Base-by-base conservation (phyloP, 2,329 filamentous ascomycete genomes). In the Xylaria multiplex region DNA sequence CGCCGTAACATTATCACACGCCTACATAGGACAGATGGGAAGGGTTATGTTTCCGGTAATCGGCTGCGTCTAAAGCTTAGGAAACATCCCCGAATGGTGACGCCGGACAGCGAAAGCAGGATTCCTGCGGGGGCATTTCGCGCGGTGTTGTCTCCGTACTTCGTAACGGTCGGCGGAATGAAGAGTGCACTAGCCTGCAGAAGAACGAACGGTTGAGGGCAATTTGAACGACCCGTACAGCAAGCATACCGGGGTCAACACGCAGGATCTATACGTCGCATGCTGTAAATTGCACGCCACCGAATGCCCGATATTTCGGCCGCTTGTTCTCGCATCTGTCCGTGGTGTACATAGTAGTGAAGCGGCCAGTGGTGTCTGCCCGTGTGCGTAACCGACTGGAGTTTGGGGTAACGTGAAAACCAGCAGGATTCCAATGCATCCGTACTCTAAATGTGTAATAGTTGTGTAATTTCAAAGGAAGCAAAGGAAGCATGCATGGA, bases 21-120 rank as follows among this genome's bases (percentile, higher is more conserved):
- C 13, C 6, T 42, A n/a, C 37, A 43, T 43, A 55, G 9, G 37
- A 45, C 8, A 11, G 22, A 54, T 37, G 46, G 32, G 50, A 54
- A 24, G 30, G 32, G 53, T 60, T 62, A 56, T 59, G 56, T 65
- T 63, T 52, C 62, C 62, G 66, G 62, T 68, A 65, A 68, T 65
- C 66, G 62, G 55, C 62, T 56, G 58, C 59, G 62, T 35, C 40
- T 60, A n/a, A 24, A 27, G 62, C 19, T 7, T 16, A 49, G 62
- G 61, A 56, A 54, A 62, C 46, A 19, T 65, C 53, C 62, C 62
- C 58, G 65, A 65, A 62, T 67, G 66, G 63, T 45, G 42, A 67
- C 24, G 43, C 64, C 66, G 66, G 66, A 69, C 52, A 69, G 66
- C 66, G 66, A 69, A 56, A 43, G 30, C 64, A 57, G 43, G 24